Percentiles rank a stretch among this genome's conserved stretches.
Evolutionary conservation across 257 asterid genomes (phyloP).

Genomic region (Capsicum chinense): DNA sequence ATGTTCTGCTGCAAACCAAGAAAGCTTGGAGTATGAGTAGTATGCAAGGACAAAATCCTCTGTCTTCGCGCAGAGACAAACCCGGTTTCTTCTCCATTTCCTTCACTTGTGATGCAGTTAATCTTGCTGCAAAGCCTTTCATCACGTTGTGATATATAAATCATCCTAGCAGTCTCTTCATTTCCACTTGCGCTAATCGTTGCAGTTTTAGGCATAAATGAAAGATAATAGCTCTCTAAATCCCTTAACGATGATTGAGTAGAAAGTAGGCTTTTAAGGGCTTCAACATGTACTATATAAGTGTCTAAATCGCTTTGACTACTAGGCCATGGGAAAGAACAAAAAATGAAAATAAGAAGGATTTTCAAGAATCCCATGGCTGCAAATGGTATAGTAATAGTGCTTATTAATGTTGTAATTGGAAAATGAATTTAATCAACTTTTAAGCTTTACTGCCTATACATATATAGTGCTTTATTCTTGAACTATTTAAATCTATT

Average conservation of each 20-base stretch:
- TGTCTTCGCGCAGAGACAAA: constrained; percentile 48
- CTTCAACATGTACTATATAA: constrained; percentile 49
- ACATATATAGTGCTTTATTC: background rate
- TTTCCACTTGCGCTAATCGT: background rate
- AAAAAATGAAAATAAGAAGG: background rate
- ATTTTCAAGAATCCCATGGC: background rate
- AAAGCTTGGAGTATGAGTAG: constrained; percentile 55
- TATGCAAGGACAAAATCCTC: constrained; percentile 38
- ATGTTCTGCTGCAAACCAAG: constrained; percentile 48
- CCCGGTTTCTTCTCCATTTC: constrained; percentile 39
- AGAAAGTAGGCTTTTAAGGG: constrained; percentile 30
- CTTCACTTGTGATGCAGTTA: constrained; percentile 42
- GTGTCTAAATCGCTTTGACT: constrained; percentile 32
- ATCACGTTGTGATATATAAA: constrained; percentile 48
- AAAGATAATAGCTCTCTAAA: constrained; percentile 44
- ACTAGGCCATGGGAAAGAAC: background rate
- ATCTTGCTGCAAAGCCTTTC: constrained; percentile 57
- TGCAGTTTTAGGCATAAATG: constrained; percentile 39
- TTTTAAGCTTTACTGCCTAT: background rate
- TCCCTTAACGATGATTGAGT: constrained; percentile 22
- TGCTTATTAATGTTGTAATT: background rate
- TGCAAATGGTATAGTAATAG: background rate
- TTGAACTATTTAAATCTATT: background rate
- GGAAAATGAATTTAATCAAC: background rate
- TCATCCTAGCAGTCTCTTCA: constrained; percentile 26